Percentiles rank a stretch among this genome's conserved stretches.
These are phyloP conservation scores for Saturnispora ahearnii DNA, from an alignment of 805 yeast species.

Conservation along the genomic window DNA sequence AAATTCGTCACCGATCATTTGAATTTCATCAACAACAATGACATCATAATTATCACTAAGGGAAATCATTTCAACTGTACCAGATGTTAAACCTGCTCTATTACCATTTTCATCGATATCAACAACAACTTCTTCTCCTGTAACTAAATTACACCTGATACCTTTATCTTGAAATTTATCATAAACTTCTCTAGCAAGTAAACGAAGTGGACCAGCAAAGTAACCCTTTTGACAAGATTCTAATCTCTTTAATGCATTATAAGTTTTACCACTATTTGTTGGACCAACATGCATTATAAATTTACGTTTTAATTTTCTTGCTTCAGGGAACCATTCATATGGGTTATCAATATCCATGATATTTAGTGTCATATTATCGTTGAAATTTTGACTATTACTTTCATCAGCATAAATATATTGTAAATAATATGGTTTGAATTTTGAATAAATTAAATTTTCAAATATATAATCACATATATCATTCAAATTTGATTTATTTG, in stretches of 20 bases:
- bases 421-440: conserved; percentile 24
- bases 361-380: conserved; percentile 27
- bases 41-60: conserved; percentile 60
- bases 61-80: conserved; percentile 94
- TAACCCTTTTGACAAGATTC: conserved; percentile 64
- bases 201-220: conserved; percentile 89
- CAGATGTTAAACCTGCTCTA: conserved; percentile 67
- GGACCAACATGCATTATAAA: conserved; percentile 96
- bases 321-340: conserved; percentile 75
- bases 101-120: conserved; percentile 62
- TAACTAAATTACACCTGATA: conserved; percentile 68
- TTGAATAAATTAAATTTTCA: conserved; percentile 23
- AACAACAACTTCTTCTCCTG: conserved; percentile 91
- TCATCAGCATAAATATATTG: conserved; percentile 23
- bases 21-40: conserved; percentile 91
- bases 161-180: conserved; percentile 66
- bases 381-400: conserved; percentile 26
- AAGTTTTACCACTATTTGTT: conserved; percentile 93
- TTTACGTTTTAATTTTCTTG: conserved; percentile 69
- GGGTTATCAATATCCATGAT: conserved; percentile 47
- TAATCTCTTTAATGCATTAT: conserved; percentile 64
- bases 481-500: conserved; percentile 3
- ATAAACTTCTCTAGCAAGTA: conserved; percentile 85
- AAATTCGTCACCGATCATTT: conserved; percentile 72
- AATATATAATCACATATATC: conserved; percentile 18